Evolutionary conservation across 1,284 basidiomycete species (phyloP).

Genomic region (Fistulinella cinereoalba): DNA sequence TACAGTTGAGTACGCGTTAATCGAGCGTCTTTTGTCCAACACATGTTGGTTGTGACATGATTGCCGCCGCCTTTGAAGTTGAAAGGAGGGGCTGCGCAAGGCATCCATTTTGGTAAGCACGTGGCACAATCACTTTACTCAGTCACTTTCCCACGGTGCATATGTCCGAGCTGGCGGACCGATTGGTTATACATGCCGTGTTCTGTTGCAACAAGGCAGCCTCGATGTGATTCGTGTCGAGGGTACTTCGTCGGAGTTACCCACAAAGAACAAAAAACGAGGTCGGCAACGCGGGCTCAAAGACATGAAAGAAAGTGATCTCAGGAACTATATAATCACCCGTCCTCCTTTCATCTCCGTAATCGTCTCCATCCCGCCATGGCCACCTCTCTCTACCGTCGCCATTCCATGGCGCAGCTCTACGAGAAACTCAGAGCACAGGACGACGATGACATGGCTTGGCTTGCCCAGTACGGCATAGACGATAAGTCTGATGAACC

Average conservation of each 20-base stretch:
- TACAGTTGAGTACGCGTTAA: constrained; percentile 15
- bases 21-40: constrained; percentile 9
- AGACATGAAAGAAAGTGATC: constrained; percentile 38
- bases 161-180: constrained; percentile 21
- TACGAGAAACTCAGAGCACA: constrained; percentile 35
- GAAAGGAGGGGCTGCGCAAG: constrained; percentile 20
- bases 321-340: constrained; percentile 29
- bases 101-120: constrained; percentile 17
- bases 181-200: constrained; percentile 12
- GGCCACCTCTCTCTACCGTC: constrained; percentile 33
- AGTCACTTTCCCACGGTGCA: constrained; percentile 30
- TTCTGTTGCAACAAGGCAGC: constrained; percentile 33
- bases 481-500: constrained; percentile 32
- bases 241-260: constrained; percentile 37
- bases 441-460: constrained; percentile 34
- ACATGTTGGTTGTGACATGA: neutral
- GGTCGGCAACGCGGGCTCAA: constrained; percentile 38
- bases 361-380: constrained; percentile 17
- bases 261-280: constrained; percentile 40
- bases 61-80: constrained; percentile 5
- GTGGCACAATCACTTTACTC: constrained; percentile 22
- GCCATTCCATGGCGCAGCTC: constrained; percentile 36
- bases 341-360: constrained; percentile 19
- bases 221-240: constrained; percentile 35
- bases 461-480: constrained; percentile 34